Evolutionary conservation across 2,329 filamentous ascomycete species (phyloP).

Genomic region (Botrytis byssoidea): DNA sequence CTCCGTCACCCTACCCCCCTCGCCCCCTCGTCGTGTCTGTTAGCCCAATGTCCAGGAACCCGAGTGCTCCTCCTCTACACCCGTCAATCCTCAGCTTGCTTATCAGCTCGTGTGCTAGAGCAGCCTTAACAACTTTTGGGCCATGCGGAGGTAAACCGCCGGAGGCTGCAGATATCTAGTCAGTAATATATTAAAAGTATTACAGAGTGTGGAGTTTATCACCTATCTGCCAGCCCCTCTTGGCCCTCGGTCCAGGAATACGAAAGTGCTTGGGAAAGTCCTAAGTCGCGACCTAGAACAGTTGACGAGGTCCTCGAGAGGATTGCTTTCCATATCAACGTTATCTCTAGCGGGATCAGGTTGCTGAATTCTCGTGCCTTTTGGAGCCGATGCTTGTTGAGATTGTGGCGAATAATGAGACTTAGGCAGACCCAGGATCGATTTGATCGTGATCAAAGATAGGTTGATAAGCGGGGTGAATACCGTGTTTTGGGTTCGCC

Average conservation of each 20-base stretch:
- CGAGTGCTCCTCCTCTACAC: not conserved
- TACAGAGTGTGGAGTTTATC: not conserved
- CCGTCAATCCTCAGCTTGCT: not conserved
- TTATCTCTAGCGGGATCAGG: not conserved
- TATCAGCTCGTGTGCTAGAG: not conserved
- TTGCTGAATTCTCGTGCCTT: not conserved
- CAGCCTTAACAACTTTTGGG: not conserved
- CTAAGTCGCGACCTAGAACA: not conserved
- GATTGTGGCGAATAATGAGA: slow-evolving; percentile 39
- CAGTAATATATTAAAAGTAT: not conserved
- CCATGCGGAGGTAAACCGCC: not conserved
- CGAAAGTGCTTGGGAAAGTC: not conserved
- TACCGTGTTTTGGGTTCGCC: slow-evolving; percentile 31
- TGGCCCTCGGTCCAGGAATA: not conserved
- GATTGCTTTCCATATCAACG: not conserved
- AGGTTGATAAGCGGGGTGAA: slow-evolving; percentile 31
- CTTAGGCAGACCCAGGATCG: slow-evolving; percentile 29
- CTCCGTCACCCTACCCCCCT: not conserved
- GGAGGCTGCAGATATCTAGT: not conserved
- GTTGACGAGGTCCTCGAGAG: not conserved
- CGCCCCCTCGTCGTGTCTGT: not conserved
- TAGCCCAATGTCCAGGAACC: not conserved
- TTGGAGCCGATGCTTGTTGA: slow-evolving; percentile 32
- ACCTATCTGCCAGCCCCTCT: not conserved
- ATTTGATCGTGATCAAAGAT: slow-evolving; percentile 26